Conservation (phyloP, 2,329 filamentous ascomycete species). For the Endocalyx cinctus region DNA sequence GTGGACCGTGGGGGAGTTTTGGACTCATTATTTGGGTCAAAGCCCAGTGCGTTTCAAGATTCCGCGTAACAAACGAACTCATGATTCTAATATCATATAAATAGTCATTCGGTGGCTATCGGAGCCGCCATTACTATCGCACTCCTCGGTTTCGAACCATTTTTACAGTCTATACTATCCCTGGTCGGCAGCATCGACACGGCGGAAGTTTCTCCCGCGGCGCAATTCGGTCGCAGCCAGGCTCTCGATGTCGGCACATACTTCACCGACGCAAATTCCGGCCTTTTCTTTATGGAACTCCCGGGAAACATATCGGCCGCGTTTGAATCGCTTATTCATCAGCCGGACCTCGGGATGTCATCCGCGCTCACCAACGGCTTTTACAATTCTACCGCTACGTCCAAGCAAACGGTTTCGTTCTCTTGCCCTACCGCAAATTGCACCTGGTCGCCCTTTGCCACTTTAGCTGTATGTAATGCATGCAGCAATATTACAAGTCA, state of each 20-base stretch:
- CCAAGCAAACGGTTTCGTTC: slow-evolving; percentile 6
- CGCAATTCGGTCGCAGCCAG: slow-evolving; percentile 6
- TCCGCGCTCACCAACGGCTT: slow-evolving; percentile 12
- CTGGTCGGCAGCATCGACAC: slow-evolving; percentile 7
- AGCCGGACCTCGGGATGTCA: slow-evolving; percentile 24
- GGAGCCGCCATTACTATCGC: slow-evolving; percentile 12
- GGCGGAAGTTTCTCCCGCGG: background rate
- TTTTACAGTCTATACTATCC: slow-evolving; percentile 16
- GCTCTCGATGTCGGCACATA: slow-evolving; percentile 10
- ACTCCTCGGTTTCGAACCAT: slow-evolving; percentile 13
- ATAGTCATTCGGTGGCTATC: slow-evolving; percentile 12
- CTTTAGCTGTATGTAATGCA: slow-evolving; percentile 15
- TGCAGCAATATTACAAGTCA: slow-evolving; percentile 13
- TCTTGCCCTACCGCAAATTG: slow-evolving; percentile 19
- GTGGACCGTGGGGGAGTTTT: slow-evolving; percentile 18
- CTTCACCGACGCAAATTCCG: background rate
- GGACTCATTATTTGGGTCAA: slow-evolving; percentile 15
- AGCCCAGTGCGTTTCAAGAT: slow-evolving; percentile 9
- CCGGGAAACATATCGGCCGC: slow-evolving; percentile 3
- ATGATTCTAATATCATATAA: too few relatives aligned
- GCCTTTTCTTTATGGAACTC: background rate
- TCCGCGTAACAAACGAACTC: too few relatives aligned
- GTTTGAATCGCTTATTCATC: slow-evolving; percentile 12
- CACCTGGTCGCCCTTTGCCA: slow-evolving; percentile 16
- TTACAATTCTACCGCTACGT: slow-evolving; percentile 7